These are phyloP conservation scores for Thozetella sp. DNA, from an alignment of 495 filamentous ascomycete genomes.

Conservation along the genomic window DNA sequence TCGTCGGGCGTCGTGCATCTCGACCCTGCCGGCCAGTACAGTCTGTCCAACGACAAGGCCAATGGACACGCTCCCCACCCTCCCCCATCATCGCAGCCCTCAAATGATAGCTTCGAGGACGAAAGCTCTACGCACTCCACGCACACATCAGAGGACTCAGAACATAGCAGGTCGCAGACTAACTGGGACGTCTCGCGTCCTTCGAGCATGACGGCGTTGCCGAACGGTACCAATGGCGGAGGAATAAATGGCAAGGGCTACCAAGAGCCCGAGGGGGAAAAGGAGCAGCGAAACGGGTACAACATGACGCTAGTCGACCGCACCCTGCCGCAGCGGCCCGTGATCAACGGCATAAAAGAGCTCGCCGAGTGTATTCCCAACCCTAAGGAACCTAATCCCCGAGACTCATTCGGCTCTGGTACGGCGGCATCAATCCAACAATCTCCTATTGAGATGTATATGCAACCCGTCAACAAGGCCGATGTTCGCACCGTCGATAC, in stretches of 20 bases:
- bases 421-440: constrained; percentile 27
- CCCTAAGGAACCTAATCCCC: constrained; percentile 11
- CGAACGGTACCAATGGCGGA: constrained; percentile 18
- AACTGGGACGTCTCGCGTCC: constrained; percentile 15
- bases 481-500: constrained; percentile 30
- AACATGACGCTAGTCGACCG: constrained; percentile 20
- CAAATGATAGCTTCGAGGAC: constrained; percentile 35
- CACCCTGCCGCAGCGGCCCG: constrained; percentile 8
- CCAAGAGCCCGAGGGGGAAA: constrained; percentile 4
- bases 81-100: constrained; percentile 25
- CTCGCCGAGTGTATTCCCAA: constrained; percentile 4
- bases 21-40: constrained; percentile 26
- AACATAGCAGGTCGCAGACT: constrained; percentile 11
- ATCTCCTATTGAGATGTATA: constrained; percentile 29
- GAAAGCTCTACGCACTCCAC: constrained; percentile 30
- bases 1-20: constrained; percentile 33
- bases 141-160: constrained; percentile 25
- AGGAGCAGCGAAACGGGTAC: constrained; percentile 13
- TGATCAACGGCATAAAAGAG: constrained; percentile 6
- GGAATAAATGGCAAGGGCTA: constrained; percentile 9
- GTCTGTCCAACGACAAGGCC: constrained; percentile 24
- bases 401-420: constrained; percentile 28
- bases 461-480: constrained; percentile 27
- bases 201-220: constrained; percentile 26
- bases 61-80: constrained; percentile 26